These are phyloP conservation scores for Selaginella moellendorffii DNA, from an alignment of 75 land plant species.

Conservation along the genomic window DNA sequence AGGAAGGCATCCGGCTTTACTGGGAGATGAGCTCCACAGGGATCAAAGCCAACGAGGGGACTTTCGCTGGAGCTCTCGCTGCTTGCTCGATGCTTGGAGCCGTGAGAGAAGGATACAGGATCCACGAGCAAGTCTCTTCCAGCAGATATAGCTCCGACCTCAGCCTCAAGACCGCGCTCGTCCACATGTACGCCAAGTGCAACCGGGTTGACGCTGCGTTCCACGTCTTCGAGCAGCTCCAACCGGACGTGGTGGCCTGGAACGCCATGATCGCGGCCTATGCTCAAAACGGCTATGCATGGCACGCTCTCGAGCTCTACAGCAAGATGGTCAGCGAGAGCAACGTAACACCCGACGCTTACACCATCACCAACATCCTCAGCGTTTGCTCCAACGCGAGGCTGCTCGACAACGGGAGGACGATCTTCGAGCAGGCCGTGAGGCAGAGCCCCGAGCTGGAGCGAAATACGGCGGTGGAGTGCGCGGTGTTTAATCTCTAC, in stretches of 20 bases:
- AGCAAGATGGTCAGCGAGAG: neutral
- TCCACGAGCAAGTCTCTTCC: conserved; percentile 10
- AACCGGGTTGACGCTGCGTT: neutral
- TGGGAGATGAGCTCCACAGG: conserved; percentile 10
- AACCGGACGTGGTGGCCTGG: conserved; percentile 13
- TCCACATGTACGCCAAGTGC: conserved; percentile 18
- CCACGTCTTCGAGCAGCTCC: neutral
- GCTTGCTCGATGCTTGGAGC: neutral
- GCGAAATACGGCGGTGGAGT: neutral
- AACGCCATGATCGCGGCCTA: conserved; percentile 23
- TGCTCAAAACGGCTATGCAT: conserved; percentile 17
- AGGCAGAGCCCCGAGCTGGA: neutral
- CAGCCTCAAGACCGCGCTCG: conserved; percentile 10
- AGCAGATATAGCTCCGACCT: conserved; percentile 7
- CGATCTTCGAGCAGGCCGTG: neutral
- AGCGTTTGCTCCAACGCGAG: neutral
- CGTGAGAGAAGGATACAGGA: neutral
- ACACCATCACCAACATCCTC: neutral
- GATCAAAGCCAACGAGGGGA: neutral
- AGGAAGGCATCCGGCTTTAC: conserved; percentile 12
- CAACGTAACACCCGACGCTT: neutral
- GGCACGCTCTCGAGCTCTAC: neutral
- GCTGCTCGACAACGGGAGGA: neutral
- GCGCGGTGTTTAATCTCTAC: neutral
- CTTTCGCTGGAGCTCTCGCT: neutral